Evolutionary conservation across 2,329 filamentous ascomycete genomes (phyloP), one percentile per base, ranked within the genome.

Genomic region (Cladosporium sp.): DNA sequence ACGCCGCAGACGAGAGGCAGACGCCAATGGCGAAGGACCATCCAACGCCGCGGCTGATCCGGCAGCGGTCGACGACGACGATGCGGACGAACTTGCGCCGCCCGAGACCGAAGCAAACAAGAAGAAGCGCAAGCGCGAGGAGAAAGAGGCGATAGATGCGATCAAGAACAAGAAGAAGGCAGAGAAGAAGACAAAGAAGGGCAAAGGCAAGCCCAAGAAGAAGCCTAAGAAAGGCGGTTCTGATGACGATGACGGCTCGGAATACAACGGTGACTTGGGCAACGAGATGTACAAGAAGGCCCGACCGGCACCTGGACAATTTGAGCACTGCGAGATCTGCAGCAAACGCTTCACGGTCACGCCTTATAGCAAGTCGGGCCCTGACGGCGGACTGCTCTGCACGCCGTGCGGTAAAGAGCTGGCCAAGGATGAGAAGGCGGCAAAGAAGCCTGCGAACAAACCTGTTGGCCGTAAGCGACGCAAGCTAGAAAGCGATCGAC

Each of bases 341-440:
- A 84, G 85, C 51, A 96, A 95, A 76, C 88, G 93, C 43, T 98
- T 98, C 74, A 97, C 92, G 0, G 93, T 98, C 53, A 97, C 94
- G 0, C 86, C 92, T 0, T 97, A 97, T 79, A 93, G 90, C 68
- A 90, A 92, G 69, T 86, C 89, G 30, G 92, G 91, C 0, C 90
- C 91, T 0, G 84, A 90, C n/a, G 93, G 93, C 4, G 92, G 92
- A 18, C 82, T 98, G n/a, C 82, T 97, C 1, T 98, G 94, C 75
- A 84, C 84, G 3, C 88, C 91, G 25, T 98, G 94, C 73, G 90
- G 91, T 25, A 93, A 90, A 72, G 86, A 91, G 67, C 78, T 91
- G 59, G 85, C 86, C 48, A 89, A 91, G 68, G 86, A 89, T 26
- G 83, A 86, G 65, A 89, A 90, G 67, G 80, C 82, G 23, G 79